Evolutionary conservation across 2,329 filamentous ascomycete species (phyloP), one percentile per base, ranked within the genome.

Genomic region (Aspergillus versicolor): DNA sequence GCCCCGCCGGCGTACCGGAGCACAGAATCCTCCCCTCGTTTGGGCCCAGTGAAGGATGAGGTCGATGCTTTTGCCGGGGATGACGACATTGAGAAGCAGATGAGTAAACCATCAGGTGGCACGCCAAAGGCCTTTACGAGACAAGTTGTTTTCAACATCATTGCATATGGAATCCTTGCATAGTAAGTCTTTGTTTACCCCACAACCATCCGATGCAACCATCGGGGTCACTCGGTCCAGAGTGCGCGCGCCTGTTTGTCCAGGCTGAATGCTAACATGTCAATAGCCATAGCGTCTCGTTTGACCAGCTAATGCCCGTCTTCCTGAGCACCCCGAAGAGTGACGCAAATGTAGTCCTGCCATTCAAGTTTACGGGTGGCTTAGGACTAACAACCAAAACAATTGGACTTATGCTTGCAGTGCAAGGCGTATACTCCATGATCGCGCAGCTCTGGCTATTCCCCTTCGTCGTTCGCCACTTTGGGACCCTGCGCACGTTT

Each of bases 261-360:
- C 27, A 30, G 27, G 22, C 17, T 45, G 47, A 34, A 65, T 80
- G 58, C 64, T 64, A 50, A 67, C 68, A 70, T 68, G 47, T 44
- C 32, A 60, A 41, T 68, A 96, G 92, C 78, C 93, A 97, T 77
- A 97, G 93, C 12, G 97, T 99, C 76, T 95, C 92, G 0, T 94
- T 96, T 66, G 94, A 99, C 75, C 90, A 96, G 69, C 83, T 97
- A 48, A 87, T 97, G 65, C 93, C 94, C 0, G 90, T 97, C 2
- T 91, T 99, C 65, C 85, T 99, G 69, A 93, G 90, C 73, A 90
- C 90, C 44, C 71, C 82, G 67, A 70, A 82, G 68, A 74, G 84
- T 69, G 61, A 79, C 27, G 71, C 75, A 15, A 65, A 75, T n/a
- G 75, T 79, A 67, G 61, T 82, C 12, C 82, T 96, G 2, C 93